phyloP scores from a whole-genome alignment of 176 grass and related monocot genomes.

The Carex littledalei region DNA sequence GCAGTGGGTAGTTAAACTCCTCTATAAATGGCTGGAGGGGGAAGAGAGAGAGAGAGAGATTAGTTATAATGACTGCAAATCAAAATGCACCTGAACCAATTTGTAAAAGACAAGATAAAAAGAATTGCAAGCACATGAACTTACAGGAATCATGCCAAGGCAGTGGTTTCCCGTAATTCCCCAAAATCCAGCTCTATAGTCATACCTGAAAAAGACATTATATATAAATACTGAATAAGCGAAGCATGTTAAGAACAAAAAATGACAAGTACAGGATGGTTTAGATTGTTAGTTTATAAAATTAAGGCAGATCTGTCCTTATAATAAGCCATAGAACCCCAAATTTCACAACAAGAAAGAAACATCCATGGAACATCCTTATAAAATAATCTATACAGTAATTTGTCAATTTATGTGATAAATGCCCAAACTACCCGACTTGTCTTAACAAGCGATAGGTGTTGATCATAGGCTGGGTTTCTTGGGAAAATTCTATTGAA shows the following conservation, averaged over 20 bases:
- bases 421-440: background rate
- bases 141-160: conserved; percentile 97
- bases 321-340: background rate
- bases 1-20: conserved; percentile 86
- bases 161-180: conserved; percentile 64
- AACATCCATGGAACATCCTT: background rate
- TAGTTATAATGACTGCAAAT: background rate
- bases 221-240: background rate
- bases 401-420: background rate
- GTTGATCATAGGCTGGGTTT: background rate
- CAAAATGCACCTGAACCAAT: background rate
- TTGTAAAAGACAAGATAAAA: background rate
- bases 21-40: conserved; percentile 64
- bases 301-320: background rate
- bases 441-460: background rate
- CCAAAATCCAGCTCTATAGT: conserved; percentile 90
- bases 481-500: background rate
- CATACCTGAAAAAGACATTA: conserved; percentile 56
- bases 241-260: background rate
- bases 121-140: background rate
- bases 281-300: background rate
- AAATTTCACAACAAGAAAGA: background rate
- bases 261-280: background rate
- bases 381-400: background rate
- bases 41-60: conserved; percentile 22